Percentiles rank a stretch among this genome's conserved stretches.
Evolutionary conservation across 495 filamentous ascomycete species (phyloP).

Genomic region (Durotheca rogersii): DNA sequence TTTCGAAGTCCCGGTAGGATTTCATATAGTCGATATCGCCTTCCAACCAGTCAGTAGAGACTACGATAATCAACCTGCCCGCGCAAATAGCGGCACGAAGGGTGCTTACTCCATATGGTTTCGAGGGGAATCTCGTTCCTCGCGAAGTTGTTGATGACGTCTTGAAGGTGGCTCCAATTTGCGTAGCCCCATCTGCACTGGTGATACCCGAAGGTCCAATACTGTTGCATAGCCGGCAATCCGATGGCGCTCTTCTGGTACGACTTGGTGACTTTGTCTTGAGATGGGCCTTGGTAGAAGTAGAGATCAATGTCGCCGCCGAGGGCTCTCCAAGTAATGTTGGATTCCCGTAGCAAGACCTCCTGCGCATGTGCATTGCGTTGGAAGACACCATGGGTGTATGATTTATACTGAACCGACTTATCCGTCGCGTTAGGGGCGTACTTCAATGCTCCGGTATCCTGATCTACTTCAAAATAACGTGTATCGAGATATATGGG

Average conservation of each 20-base stretch:
- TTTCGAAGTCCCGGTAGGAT: slow-evolving; percentile 66
- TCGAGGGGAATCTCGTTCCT: slow-evolving; percentile 75
- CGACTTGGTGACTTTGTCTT: slow-evolving; percentile 66
- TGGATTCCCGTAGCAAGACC: slow-evolving; percentile 61
- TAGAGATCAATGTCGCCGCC: slow-evolving; percentile 83
- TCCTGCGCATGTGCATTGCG: slow-evolving; percentile 80
- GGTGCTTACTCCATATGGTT: slow-evolving; percentile 67
- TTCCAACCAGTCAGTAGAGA: slow-evolving; percentile 54
- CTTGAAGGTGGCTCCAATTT: slow-evolving; percentile 71
- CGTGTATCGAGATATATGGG: slow-evolving; percentile 84
- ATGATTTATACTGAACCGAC: slow-evolving; percentile 58
- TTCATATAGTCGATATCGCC: slow-evolving; percentile 87
- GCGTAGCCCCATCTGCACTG: slow-evolving; percentile 83
- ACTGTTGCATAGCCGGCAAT: slow-evolving; percentile 79
- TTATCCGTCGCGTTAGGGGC: slow-evolving; percentile 55
- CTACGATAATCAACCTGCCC: background rate
- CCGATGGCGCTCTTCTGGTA: slow-evolving; percentile 71
- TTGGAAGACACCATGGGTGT: slow-evolving; percentile 81
- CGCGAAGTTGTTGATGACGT: slow-evolving; percentile 76
- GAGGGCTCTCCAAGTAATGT: slow-evolving; percentile 76
- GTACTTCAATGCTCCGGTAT: slow-evolving; percentile 54
- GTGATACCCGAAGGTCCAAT: slow-evolving; percentile 85
- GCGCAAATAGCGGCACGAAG: background rate
- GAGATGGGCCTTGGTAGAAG: slow-evolving; percentile 73
- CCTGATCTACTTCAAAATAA: slow-evolving; percentile 54